Conservation (phyloP, 2,329 filamentous ascomycete species). For the Fusarium veterinarium region DNA sequence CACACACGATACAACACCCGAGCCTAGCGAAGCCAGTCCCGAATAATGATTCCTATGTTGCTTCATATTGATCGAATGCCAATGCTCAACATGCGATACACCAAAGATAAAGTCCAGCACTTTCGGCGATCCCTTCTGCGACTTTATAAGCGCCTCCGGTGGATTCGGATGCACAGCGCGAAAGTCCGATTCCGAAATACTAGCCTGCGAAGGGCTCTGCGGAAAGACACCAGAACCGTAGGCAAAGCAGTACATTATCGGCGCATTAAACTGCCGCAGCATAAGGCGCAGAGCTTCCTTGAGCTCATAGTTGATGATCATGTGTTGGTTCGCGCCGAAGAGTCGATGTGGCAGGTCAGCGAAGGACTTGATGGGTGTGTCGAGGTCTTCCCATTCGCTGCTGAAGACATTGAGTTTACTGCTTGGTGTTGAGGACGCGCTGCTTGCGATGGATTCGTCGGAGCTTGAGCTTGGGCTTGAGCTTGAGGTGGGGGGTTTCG, state of each 20-base stretch:
- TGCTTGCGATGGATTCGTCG: not conserved
- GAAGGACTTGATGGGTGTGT: constrained; percentile 57
- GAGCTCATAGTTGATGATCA: constrained; percentile 94
- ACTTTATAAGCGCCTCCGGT: constrained; percentile 81
- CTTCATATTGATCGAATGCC: constrained; percentile 91
- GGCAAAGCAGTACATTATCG: constrained; percentile 95
- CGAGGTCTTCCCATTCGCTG: constrained; percentile 58
- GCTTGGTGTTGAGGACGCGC: not conserved
- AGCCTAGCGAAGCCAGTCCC: constrained; percentile 82
- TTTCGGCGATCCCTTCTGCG: constrained; percentile 88
- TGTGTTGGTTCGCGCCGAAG: constrained; percentile 96
- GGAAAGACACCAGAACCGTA: constrained; percentile 98
- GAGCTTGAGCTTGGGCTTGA: not conserved
- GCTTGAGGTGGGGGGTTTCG: not conserved
- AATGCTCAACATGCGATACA: constrained; percentile 93
- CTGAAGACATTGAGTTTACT: constrained; percentile 53
- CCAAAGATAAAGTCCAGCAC: constrained; percentile 99
- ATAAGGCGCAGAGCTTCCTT: constrained; percentile 90
- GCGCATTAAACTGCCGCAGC: constrained; percentile 89
- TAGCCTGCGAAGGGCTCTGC: constrained; percentile 68
- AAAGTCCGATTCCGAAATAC: constrained; percentile 67
- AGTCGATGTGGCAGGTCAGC: constrained; percentile 59
- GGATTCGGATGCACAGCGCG: constrained; percentile 82
- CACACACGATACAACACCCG: constrained; percentile 83
- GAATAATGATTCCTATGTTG: constrained; percentile 96